phyloP scores from a whole-genome alignment of 179 eudicot species.

The Camellia oleifera region DNA sequence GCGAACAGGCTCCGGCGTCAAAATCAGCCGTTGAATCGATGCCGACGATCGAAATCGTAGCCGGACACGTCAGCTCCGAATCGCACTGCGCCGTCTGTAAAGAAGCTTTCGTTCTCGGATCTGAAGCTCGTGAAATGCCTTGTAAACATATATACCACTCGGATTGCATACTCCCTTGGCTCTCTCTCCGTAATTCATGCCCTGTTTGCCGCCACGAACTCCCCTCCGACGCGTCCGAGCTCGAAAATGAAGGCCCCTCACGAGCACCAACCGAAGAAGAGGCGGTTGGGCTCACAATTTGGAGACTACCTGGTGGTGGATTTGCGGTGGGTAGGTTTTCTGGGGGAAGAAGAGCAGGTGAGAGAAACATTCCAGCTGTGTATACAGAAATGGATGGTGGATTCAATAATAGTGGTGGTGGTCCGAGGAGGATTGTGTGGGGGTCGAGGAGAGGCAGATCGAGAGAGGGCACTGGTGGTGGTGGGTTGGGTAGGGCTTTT shows the following conservation, averaged over 20 bases:
- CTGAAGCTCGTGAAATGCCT: slow-evolving; percentile 47
- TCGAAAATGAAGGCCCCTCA: not conserved
- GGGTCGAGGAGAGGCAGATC: slow-evolving; percentile 21
- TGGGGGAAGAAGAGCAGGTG: slow-evolving; percentile 37
- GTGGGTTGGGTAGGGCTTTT: slow-evolving; percentile 29
- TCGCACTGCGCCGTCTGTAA: slow-evolving; percentile 42
- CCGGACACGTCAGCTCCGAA: slow-evolving; percentile 24
- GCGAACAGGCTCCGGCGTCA: slow-evolving; percentile 40
- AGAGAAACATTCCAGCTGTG: slow-evolving; percentile 67
- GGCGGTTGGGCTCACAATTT: slow-evolving; percentile 35
- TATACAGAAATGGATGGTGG: slow-evolving; percentile 75
- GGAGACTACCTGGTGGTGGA: slow-evolving; percentile 51
- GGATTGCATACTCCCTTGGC: slow-evolving; percentile 47
- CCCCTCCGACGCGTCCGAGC: slow-evolving; percentile 20
- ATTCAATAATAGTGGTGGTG: slow-evolving; percentile 22
- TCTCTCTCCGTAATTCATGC: slow-evolving; percentile 37
- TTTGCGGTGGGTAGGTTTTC: slow-evolving; percentile 44
- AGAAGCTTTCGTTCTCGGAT: slow-evolving; percentile 32
- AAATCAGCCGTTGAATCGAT: slow-evolving; percentile 36
- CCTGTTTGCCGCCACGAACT: slow-evolving; percentile 45
- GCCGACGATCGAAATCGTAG: slow-evolving; percentile 24
- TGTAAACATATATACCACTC: slow-evolving; percentile 46
- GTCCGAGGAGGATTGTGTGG: slow-evolving; percentile 28
- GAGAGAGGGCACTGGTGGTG: slow-evolving; percentile 6
- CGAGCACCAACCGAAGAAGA: slow-evolving; percentile 3